Conservation (phyloP, 768 basidiomycete genomes). For the Leccinum variicolor region DNA sequence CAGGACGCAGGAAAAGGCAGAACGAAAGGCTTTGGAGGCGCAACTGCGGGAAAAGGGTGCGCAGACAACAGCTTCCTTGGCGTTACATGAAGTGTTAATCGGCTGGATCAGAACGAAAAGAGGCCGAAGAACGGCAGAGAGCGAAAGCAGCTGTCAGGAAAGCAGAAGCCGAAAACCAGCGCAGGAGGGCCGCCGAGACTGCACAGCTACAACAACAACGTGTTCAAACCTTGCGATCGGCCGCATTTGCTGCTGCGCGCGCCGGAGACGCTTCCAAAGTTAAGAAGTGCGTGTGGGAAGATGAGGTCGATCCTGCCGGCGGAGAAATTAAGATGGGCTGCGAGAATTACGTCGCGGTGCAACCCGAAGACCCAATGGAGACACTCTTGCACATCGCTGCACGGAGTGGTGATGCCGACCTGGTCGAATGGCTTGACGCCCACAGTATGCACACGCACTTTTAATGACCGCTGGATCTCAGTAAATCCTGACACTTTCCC, state of each 20-base stretch:
- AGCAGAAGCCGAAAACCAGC: conserved; percentile 47
- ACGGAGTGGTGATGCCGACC: conserved; percentile 47
- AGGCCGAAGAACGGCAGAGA: conserved; percentile 57
- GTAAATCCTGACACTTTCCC: conserved; percentile 15
- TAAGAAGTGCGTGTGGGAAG: conserved; percentile 66
- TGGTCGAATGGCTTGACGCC: conserved; percentile 67
- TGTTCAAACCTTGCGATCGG: conserved; percentile 55
- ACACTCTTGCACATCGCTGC: conserved; percentile 70
- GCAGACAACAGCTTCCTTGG: conserved; percentile 2
- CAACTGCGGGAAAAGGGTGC: conserved; percentile 51
- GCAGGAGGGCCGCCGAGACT: conserved; percentile 45
- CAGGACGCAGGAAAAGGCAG: conserved; percentile 40
- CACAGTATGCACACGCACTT: conserved; percentile 51
- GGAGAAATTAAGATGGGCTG: conserved; percentile 62
- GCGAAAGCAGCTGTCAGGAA: conserved; percentile 53
- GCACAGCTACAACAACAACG: conserved; percentile 45
- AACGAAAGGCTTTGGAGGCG: conserved; percentile 44
- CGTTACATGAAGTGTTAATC: conserved; percentile 13
- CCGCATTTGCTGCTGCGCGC: conserved; percentile 65
- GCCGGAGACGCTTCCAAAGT: conserved; percentile 49
- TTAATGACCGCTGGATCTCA: conserved; percentile 23
- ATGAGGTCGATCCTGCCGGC: conserved; percentile 66
- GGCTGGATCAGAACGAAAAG: conserved; percentile 39
- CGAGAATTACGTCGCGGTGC: conserved; percentile 44
- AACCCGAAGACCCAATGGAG: conserved; percentile 55